These are phyloP conservation scores for Polyporus arcularius DNA, from an alignment of 768 basidiomycete genomes.

Conservation along the genomic window DNA sequence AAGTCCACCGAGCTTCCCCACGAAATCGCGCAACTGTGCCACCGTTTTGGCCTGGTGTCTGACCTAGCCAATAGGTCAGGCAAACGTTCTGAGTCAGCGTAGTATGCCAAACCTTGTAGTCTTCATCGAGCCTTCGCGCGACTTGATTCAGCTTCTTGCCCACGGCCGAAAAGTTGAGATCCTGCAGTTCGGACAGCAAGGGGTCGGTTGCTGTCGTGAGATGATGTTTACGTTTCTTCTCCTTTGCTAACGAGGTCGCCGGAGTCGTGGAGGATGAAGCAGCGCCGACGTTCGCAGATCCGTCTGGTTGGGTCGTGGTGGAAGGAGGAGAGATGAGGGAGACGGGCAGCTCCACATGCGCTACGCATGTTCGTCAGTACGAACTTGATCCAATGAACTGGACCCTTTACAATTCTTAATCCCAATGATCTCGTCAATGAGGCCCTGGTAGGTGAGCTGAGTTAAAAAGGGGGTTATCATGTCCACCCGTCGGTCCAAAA, in stretches of 20 bases:
- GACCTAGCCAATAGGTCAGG: conserved; percentile 45
- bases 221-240: conserved; percentile 88
- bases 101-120: conserved; percentile 70
- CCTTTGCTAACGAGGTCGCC: conserved; percentile 57
- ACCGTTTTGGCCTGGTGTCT: conserved; percentile 89
- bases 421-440: conserved; percentile 89
- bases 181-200: conserved; percentile 80
- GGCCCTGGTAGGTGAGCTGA: conserved; percentile 94
- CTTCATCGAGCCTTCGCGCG: conserved; percentile 84
- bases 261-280: conserved; percentile 42
- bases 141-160: conserved; percentile 79
- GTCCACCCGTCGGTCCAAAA: conserved; percentile 89
- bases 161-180: conserved; percentile 90
- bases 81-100: not conserved
- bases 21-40: conserved; percentile 90
- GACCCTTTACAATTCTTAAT: conserved; percentile 80
- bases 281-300: conserved; percentile 26
- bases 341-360: conserved; percentile 78
- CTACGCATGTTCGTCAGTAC: conserved; percentile 37
- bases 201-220: conserved; percentile 78
- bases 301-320: conserved; percentile 31
- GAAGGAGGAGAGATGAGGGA: conserved; percentile 62
- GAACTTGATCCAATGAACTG: not conserved
- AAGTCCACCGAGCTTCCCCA: conserved; percentile 90
- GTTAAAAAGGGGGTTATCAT: conserved; percentile 96